Percentiles rank a stretch among this genome's conserved stretches.
Evolutionary conservation across 345 rosid genomes (phyloP).

Genomic region (Syzygium jambos): DNA sequence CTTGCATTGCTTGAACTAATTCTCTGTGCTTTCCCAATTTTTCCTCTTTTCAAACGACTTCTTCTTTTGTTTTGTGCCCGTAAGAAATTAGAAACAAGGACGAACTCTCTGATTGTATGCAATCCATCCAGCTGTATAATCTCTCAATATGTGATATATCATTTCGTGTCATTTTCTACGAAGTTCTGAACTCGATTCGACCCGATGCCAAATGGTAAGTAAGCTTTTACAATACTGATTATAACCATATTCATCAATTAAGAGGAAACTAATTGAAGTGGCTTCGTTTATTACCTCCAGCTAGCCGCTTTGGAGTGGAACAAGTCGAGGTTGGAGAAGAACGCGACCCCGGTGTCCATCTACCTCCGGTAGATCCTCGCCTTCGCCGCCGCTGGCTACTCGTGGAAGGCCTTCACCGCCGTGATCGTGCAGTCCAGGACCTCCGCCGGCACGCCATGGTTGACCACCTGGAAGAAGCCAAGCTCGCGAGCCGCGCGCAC

Average conservation of each 20-base stretch:
- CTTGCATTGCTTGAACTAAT: background rate
- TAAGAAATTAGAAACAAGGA: too few relatives aligned
- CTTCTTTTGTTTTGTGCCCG: background rate
- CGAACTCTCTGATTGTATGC: too few relatives aligned
- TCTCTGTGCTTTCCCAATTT: background rate
- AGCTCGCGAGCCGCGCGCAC: constrained; percentile 11
- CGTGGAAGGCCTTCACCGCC: constrained; percentile 10
- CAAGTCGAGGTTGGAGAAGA: constrained; percentile 36
- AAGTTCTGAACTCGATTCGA: background rate
- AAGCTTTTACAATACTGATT: background rate
- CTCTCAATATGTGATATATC: background rate
- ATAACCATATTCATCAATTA: background rate
- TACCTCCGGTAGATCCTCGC: constrained; percentile 19
- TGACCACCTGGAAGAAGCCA: background rate
- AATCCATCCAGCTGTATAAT: background rate
- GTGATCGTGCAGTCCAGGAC: constrained; percentile 9
- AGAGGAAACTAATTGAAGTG: background rate
- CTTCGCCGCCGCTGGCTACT: constrained; percentile 29
- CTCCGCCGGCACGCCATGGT: constrained; percentile 3
- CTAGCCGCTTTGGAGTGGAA: constrained; percentile 40
- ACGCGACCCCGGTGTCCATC: constrained; percentile 2
- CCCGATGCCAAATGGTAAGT: background rate
- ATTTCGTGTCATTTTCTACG: background rate
- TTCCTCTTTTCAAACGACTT: background rate
- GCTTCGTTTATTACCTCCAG: constrained; percentile 27